phyloP scores from a whole-genome alignment of 2,329 filamentous ascomycete species.

The Penicillium psychrosexuale region DNA sequence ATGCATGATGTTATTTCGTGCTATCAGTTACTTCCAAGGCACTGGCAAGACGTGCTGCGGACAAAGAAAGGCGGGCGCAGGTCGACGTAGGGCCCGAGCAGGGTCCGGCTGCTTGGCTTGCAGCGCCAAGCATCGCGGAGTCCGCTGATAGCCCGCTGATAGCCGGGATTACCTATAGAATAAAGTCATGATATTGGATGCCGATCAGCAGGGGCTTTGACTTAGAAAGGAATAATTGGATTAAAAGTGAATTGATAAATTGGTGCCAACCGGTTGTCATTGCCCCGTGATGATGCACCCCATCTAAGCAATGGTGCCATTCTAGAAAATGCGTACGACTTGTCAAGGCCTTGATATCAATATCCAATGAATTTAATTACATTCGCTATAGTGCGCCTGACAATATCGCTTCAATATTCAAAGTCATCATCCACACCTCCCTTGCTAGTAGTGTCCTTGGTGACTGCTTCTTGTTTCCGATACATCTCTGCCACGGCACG shows the following conservation, averaged over 20 bases:
- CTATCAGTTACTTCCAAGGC: background rate
- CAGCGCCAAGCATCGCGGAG: conserved; percentile 20
- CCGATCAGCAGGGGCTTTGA: background rate
- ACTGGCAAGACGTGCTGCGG: background rate
- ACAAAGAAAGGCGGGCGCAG: conserved; percentile 4
- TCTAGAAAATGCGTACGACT: background rate
- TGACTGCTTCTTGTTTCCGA: conserved; percentile 83
- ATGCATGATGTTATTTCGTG: conserved; percentile 8
- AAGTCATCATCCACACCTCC: conserved; percentile 95
- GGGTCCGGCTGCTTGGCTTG: conserved; percentile 15
- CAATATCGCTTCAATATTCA: conserved; percentile 65
- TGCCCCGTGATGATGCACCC: background rate
- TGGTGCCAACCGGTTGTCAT: background rate
- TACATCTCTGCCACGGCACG: conserved; percentile 96
- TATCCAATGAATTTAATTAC: conserved; percentile 9
- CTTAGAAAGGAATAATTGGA: background rate
- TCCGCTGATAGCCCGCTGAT: conserved; percentile 10
- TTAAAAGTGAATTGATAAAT: background rate
- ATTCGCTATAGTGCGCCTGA: conserved; percentile 1
- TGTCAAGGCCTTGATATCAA: background rate
- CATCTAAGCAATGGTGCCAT: background rate
- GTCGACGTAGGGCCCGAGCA: background rate
- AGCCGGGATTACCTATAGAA: conserved; percentile 2
- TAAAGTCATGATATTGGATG: background rate
- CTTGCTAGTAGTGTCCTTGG: conserved; percentile 79